phyloP scores from a whole-genome alignment of 192 early-diverging fungal species.

The Borealophlyctis nickersoniae region DNA sequence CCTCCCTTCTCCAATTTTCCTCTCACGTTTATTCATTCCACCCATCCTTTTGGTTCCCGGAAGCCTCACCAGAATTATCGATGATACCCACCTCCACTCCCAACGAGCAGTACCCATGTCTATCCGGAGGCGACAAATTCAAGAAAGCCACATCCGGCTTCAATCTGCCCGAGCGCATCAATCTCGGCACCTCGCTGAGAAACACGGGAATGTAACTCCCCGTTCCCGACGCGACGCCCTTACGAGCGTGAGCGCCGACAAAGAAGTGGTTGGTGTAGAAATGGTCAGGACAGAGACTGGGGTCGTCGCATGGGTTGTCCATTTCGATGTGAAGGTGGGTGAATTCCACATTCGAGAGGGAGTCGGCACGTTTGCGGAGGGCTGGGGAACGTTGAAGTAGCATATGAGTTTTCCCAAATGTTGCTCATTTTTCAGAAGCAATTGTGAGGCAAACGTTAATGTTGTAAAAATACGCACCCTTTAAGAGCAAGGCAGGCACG shows the following conservation, averaged over 20 bases:
- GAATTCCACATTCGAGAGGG: constrained; percentile 38
- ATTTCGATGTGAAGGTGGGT: constrained; percentile 43
- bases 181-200: constrained; percentile 32
- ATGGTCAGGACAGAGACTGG: neutral
- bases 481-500: constrained; percentile 17
- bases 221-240: constrained; percentile 29
- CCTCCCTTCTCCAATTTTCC: no score
- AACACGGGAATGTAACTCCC: constrained; percentile 39
- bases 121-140: constrained; percentile 49
- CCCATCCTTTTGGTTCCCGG: no score
- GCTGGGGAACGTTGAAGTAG: constrained; percentile 18
- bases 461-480: constrained; percentile 2
- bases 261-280: constrained; percentile 52
- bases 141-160: constrained; percentile 48
- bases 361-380: constrained; percentile 27
- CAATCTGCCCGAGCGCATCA: constrained; percentile 30
- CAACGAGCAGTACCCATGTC: constrained; percentile 46
- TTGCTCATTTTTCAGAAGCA: no score
- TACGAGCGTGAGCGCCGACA: constrained; percentile 38
- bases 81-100: constrained; percentile 33
- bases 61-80: no score
- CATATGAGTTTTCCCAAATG: no score
- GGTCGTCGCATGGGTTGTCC: constrained; percentile 34
- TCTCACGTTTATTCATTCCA: no score
- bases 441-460: no score